Conservation (phyloP, 2,329 filamentous ascomycete genomes). For the Trichoderma oligosporum region DNA sequence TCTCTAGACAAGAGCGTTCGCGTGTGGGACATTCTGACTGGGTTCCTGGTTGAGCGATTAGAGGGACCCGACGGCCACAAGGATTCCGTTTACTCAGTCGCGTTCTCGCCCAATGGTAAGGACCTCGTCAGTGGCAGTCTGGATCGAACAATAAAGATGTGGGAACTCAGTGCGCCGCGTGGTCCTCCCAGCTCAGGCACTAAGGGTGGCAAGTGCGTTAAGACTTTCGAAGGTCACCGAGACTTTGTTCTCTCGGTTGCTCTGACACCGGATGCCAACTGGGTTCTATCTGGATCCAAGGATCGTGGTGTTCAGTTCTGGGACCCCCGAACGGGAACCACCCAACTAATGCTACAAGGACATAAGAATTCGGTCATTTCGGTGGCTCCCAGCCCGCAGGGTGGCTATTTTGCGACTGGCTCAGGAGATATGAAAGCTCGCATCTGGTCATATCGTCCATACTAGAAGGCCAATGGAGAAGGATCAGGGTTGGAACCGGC, state of each 20-base stretch:
- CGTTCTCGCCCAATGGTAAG: constrained; percentile 89
- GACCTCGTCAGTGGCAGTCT: constrained; percentile 91
- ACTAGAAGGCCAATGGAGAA: constrained; percentile 29
- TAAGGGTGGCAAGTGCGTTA: constrained; percentile 88
- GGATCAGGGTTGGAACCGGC: not conserved
- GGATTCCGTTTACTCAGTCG: constrained; percentile 94
- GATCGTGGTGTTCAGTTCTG: constrained; percentile 98
- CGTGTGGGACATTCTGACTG: constrained; percentile 88
- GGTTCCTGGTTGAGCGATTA: constrained; percentile 82
- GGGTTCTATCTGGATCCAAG: constrained; percentile 97
- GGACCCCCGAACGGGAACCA: constrained; percentile 89
- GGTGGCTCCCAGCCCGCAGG: constrained; percentile 86
- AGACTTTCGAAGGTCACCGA: constrained; percentile 96
- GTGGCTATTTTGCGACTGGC: constrained; percentile 87
- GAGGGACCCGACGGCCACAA: constrained; percentile 94
- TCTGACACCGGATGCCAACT: constrained; percentile 86
- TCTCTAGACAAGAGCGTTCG: constrained; percentile 96
- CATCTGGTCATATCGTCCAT: constrained; percentile 81
- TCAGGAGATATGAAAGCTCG: constrained; percentile 96
- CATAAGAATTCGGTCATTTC: constrained; percentile 99
- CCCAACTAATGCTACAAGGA: constrained; percentile 96
- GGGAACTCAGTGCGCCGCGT: constrained; percentile 78
- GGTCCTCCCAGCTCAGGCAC: constrained; percentile 62
- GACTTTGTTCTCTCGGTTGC: constrained; percentile 97
- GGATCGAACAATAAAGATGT: constrained; percentile 99